Evolutionary conservation across 108 stramenopile genomes (phyloP).

Genomic region (Cafeteria roenbergensis): DNA sequence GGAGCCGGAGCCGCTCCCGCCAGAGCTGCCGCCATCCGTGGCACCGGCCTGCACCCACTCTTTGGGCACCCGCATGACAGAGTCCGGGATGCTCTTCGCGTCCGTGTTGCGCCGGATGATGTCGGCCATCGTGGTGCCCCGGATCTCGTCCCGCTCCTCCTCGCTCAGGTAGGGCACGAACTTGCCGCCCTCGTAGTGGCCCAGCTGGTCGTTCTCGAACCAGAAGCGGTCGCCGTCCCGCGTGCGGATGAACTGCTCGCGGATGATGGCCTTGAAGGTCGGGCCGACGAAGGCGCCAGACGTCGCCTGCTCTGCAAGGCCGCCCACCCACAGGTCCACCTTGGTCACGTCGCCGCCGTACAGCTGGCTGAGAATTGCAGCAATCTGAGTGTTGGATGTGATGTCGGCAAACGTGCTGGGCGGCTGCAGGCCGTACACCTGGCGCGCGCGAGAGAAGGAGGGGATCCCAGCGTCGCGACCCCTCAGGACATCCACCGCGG

Average conservation of each 20-base stretch:
- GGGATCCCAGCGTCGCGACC: constrained; percentile 27
- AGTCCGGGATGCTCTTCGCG: background rate
- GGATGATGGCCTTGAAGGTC: constrained; percentile 8
- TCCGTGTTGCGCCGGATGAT: background rate
- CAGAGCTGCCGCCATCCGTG: background rate
- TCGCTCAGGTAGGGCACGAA: background rate
- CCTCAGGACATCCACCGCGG: constrained; percentile 20
- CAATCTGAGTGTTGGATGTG: constrained; percentile 1
- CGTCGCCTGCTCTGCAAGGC: constrained; percentile 15
- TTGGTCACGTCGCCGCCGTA: constrained; percentile 19
- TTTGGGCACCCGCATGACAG: background rate
- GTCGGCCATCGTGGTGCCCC: background rate
- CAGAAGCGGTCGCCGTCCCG: constrained; percentile 32
- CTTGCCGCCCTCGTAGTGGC: background rate
- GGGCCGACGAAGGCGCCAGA: constrained; percentile 7
- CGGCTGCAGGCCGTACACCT: constrained; percentile 11
- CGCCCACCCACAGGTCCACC: constrained; percentile 31
- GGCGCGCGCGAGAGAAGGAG: constrained; percentile 23
- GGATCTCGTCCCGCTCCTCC: background rate
- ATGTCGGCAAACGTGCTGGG: constrained; percentile 12
- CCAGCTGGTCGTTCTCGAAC: constrained; percentile 4
- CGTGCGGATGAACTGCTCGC: constrained; percentile 22
- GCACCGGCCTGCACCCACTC: background rate
- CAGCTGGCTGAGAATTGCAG: background rate
- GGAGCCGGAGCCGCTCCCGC: background rate